Base-by-base conservation (phyloP, 805 yeast species). In the Scheffersomyces stipitis region DNA sequence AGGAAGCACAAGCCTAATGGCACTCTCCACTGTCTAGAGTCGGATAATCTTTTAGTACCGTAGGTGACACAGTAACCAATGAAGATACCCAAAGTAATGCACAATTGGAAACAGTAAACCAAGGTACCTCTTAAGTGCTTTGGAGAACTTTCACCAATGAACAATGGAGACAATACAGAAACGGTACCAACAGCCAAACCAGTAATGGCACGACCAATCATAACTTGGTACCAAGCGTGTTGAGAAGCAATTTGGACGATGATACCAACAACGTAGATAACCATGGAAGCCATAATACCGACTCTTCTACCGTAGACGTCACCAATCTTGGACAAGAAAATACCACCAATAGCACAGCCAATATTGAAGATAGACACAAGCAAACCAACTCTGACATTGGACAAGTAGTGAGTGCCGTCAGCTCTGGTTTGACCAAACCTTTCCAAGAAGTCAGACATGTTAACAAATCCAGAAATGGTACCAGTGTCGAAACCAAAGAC, bases 401-500 rank as follows among this genome's bases (percentile, higher is more conserved):
- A 62, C 33, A 78, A 57, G 45, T 56, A 51, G 2, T 51, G 59
- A 5, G 30, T 12, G 40, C 82, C 83, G n/a, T 53, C 52, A 4
- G 55, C 33, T 39, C 64, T 45, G 3, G 44, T 15, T 42, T 66
- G 60, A 53, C 85, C 87, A 46, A 81, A 29, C 49, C 81, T 64
- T 14, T 46, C 38, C 35, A 62, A 54, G 59, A 75, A 82, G 44
- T 79, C 78, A n/a, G 67, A 49, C 80, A 81, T 77, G 55, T 77
- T 77, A 33, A 81, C 78, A 51, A 82, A 78, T 47, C 87, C 87
- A 28, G 85, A 80, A 59, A 81, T 76, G 45, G 88, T 81, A 66
- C 88, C 89, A 34, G 86, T 83, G 66, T 82, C 89, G 74, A 82
- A 82, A 42, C 89, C 89, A 52, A 80, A 83, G 30, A 82, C 81